Base-by-base conservation (phyloP, 495 filamentous ascomycete genomes). In the Podospora pseudopauciseta region DNA sequence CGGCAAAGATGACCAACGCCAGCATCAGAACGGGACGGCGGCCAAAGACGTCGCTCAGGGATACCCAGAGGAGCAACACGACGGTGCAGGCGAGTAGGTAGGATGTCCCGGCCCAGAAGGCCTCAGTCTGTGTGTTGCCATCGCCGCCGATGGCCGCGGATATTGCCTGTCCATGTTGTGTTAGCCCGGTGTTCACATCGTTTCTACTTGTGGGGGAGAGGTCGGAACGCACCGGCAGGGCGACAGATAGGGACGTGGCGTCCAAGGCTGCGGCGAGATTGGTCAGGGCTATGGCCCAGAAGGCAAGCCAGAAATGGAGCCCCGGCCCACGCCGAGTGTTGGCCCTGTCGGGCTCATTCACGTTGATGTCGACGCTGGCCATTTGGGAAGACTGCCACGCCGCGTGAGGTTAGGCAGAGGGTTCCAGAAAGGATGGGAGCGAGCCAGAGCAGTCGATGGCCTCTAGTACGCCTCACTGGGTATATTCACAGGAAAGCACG, bases 11-110 rank as follows among this genome's bases (percentile, higher is more conserved):
- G 19, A 87, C 70, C 11, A 86, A 72, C 54, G 91, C 87, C 9
- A 86, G 64, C n/a, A 93, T 78, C 49, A 93, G 79, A 34, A 91
- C 86, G 15, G 82, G 83, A 71, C 93, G 93, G 19, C 92, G 85
- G 3, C 92, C 92, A 79, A 87, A 92, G 66, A 93, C 91, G 70
- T 94, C 90, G 23, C 75, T 75, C 13, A 79, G 68, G 68, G 79
- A 80, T 18, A 75, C 73, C 72, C 77, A 82, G 60, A 82, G 70
- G 11, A 79, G 80, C 23, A 78, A 77, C 49, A 79, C 79, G n/a
- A 81, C 74, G 19, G 79, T 85, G 26, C 83, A 83, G 64, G 75
- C 78, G 2, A 88, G 75, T 28, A 84, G 75, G 68, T 85, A 88
- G 1, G 84, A 82, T 11, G 85, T 87, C 19, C 84, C 83, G 54